Evolutionary conservation across 164 flowering plant species (phyloP).

Genomic region (Stephania yunnanensis): DNA sequence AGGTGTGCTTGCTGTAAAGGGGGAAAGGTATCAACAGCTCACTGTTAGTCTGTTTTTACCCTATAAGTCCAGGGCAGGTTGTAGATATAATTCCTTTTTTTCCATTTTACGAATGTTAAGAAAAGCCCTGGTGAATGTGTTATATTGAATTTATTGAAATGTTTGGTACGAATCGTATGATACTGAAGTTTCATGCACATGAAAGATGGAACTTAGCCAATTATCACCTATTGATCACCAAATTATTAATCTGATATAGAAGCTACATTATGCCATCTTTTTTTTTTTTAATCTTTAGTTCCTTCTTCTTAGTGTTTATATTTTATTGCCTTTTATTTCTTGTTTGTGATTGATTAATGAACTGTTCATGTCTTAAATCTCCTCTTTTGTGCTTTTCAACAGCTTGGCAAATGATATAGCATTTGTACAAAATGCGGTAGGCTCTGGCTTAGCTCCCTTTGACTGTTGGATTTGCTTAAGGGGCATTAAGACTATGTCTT

Average conservation of each 20-base stretch:
- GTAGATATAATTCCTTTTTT: background rate
- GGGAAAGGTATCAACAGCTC: slow-evolving; percentile 55
- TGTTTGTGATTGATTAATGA: slow-evolving; percentile 1
- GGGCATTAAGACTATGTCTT: slow-evolving; percentile 92
- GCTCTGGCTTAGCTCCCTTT: slow-evolving; percentile 89
- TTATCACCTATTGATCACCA: no score
- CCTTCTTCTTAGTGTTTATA: background rate
- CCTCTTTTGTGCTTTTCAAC: slow-evolving; percentile 11
- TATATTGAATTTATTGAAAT: background rate
- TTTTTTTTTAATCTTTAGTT: background rate
- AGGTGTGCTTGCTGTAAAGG: slow-evolving; percentile 88
- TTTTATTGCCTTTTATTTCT: background rate
- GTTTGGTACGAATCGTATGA: background rate
- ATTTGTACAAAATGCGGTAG: slow-evolving; percentile 94
- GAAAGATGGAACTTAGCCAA: background rate
- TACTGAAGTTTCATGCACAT: background rate
- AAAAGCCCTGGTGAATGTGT: background rate
- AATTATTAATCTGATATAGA: no score
- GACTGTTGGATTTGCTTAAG: slow-evolving; percentile 94
- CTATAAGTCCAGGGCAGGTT: background rate
- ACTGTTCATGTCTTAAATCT: background rate
- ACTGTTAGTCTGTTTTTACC: background rate
- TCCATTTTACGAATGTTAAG: background rate
- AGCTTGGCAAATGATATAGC: slow-evolving; percentile 83
- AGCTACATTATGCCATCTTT: no score